Conservation (phyloP, 352 stramenopile genomes). For the Phytophthora fragariae region DNA sequence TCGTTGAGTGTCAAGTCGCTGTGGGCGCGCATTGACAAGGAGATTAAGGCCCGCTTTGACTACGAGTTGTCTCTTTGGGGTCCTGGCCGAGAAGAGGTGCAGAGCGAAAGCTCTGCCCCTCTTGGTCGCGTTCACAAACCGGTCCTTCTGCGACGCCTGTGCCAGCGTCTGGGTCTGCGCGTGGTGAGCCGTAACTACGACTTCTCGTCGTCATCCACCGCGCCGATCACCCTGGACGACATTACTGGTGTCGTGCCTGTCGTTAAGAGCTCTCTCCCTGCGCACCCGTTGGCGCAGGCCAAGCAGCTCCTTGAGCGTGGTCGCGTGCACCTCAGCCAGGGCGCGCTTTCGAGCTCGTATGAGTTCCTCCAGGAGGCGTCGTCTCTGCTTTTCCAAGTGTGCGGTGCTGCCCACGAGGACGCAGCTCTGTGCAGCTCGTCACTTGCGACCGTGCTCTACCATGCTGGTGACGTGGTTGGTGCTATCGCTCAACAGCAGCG, state of each 20-base stretch:
- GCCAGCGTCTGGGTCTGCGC: constrained; percentile 93
- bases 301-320: constrained; percentile 91
- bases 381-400: constrained; percentile 94
- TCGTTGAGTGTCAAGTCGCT: constrained; percentile 53
- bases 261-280: constrained; percentile 92
- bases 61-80: constrained; percentile 84
- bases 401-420: constrained; percentile 93
- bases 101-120: constrained; percentile 17
- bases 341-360: constrained; percentile 80
- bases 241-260: constrained; percentile 94
- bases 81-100: constrained; percentile 25
- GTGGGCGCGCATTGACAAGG: constrained; percentile 65
- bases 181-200: constrained; percentile 92
- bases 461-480: constrained; percentile 89
- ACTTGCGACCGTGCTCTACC: constrained; percentile 93
- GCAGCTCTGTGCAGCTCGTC: constrained; percentile 93
- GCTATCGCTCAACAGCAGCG: constrained; percentile 92
- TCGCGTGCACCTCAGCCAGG: constrained; percentile 81
- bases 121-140: constrained; percentile 74
- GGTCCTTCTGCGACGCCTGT: constrained; percentile 93
- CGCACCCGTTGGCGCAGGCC: constrained; percentile 77
- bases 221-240: constrained; percentile 91
- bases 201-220: constrained; percentile 51
- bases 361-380: constrained; percentile 92
- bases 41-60: constrained; percentile 82